Evolutionary conservation across 1,284 basidiomycete genomes (phyloP), one percentile per base, ranked within the genome.

Genomic region (Ceratobasidium sp.): DNA sequence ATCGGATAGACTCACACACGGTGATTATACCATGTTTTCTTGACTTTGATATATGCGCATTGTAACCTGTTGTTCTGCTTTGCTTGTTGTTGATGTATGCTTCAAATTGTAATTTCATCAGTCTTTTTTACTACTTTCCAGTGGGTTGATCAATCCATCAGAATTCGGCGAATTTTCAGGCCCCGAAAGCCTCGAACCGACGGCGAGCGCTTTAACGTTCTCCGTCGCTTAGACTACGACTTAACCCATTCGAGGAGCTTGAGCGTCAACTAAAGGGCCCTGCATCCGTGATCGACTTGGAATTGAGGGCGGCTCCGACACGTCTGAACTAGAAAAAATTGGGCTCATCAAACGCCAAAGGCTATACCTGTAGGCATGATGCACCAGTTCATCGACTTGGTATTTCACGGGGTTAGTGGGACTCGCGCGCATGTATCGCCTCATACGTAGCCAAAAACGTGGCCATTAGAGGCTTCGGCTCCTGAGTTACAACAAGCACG

Each of bases 21-120:
- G 50, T 27, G 53, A 15, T 54, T 38, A 67, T 54, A 67, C 52
- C 64, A 67, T 67, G 64, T 12, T 54, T 67, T 62, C 58, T 54
- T 67, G 64, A 54, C 50, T 67, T 45, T 22, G 22, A 54, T 67
- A 45, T 67, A 67, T 67, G 64, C 64, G 64, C 47, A 34, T 29
- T 53, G 35, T 65, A 53, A n/a, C 38, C 32, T 43, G 38, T 22
- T 38, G 42, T 54, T 53, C 50, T 53, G 12, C 27, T 31, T 29
- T 31, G 29, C 34, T 53, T 53, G 27, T 32, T 67, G 45, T 47
- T 47, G 45, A 12, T 47, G 38, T 53, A 67, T 54, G 64, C 38
- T 35, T 27, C 64, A 31, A 17, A 25, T 32, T 67, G 64, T 67
- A 67, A 43, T 52, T 50, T 60, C 25, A 42, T 58, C 40, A 47